These are phyloP conservation scores for Pichia pseudocactophila DNA, from an alignment of 805 yeast species.

Conservation along the genomic window DNA sequence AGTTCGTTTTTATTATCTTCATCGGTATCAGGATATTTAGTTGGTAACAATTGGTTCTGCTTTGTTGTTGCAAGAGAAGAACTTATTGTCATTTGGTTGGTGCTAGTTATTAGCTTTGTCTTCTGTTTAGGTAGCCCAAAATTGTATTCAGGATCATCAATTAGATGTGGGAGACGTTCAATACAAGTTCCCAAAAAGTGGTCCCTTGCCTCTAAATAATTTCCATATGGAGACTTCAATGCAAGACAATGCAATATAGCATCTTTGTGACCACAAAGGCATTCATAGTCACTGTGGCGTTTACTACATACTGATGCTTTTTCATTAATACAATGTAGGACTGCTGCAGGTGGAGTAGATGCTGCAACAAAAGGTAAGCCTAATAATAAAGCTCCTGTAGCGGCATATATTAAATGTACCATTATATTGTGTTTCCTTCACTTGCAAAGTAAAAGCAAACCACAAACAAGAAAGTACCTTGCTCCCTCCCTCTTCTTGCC, in stretches of 20 bases:
- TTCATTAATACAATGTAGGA: conserved; percentile 17
- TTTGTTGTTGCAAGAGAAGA: no score
- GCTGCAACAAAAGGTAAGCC: not conserved
- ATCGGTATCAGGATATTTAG: not conserved
- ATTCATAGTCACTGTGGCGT: conserved; percentile 24
- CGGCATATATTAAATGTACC: no score
- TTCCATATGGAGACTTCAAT: conserved; percentile 35
- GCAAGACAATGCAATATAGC: conserved; percentile 31
- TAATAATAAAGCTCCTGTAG: no score
- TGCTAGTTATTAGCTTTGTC: not conserved
- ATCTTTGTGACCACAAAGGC: conserved; percentile 27
- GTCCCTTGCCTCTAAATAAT: conserved; percentile 37
- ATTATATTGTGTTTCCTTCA: no score
- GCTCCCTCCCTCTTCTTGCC: no score
- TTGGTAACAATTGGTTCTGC: no score
- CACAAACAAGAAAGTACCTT: no score
- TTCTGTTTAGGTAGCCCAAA: conserved; percentile 7
- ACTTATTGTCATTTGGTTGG: not conserved
- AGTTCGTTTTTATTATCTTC: not conserved
- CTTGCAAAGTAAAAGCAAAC: no score
- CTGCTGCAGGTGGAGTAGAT: conserved; percentile 21
- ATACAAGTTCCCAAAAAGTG: conserved; percentile 41
- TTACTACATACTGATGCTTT: conserved; percentile 15
- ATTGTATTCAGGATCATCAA: conserved; percentile 18
- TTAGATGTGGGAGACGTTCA: conserved; percentile 27